Conservation (phyloP, 163 green algal species). For the Chlorella variabilis region DNA sequence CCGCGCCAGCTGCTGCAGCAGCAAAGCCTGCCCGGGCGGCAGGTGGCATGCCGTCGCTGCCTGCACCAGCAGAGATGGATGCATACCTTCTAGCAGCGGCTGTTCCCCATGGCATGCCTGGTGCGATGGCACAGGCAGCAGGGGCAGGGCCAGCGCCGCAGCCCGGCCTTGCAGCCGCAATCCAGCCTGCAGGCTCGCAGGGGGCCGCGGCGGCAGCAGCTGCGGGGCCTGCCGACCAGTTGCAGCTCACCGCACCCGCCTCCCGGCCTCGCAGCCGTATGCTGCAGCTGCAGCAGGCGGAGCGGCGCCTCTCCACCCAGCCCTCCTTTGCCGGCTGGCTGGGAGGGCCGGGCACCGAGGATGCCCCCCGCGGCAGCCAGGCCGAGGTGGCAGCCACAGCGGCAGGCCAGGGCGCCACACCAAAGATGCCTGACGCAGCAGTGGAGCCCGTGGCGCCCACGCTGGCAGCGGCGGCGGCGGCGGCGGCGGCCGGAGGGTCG, state of each 20-base stretch:
- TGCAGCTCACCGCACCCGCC: too few species aligned
- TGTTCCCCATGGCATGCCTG: too few species aligned
- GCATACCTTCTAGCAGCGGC: neutral
- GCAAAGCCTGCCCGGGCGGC: neutral
- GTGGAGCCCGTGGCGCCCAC: too few species aligned
- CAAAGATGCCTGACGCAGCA: too few species aligned
- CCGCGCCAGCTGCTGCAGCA: neutral
- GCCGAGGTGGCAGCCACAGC: neutral
- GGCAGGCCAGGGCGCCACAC: neutral
- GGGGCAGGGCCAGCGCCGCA: neutral
- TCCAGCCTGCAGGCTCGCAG: too few species aligned
- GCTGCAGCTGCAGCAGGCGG: slow-evolving; percentile 16
- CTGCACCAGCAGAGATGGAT: neutral
- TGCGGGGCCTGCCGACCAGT: too few species aligned
- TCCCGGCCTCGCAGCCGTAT: too few species aligned
- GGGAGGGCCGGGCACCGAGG: too few species aligned
- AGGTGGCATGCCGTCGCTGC: neutral
- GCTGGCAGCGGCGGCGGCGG: neutral
- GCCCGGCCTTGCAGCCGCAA: neutral
- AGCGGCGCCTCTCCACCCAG: neutral
- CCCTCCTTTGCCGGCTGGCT: slow-evolving; percentile 1
- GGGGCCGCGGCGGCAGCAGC: too few species aligned
- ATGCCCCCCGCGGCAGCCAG: too few species aligned
- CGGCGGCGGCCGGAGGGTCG: neutral
- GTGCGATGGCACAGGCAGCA: too few species aligned